Conservation (phyloP, 352 stramenopile genomes). For the Aphanomyces stellatus region DNA sequence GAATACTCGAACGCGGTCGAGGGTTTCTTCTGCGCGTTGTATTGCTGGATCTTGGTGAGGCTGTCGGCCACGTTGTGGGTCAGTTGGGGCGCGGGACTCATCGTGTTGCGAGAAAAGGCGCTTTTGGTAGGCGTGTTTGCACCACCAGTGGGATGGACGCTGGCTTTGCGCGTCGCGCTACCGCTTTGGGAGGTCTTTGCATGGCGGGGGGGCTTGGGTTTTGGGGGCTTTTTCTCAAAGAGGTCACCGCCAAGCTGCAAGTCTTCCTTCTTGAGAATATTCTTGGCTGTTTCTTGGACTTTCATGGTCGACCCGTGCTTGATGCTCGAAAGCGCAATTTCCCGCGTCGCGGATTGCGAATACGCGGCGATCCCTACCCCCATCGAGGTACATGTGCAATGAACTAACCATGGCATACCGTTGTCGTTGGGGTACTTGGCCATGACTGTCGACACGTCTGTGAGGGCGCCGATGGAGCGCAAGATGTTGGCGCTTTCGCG, state of each 20-base stretch:
- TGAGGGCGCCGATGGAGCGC: slow-evolving; percentile 45
- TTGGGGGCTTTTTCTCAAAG: background rate
- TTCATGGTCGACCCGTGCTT: background rate
- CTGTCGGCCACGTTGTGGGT: slow-evolving; percentile 12
- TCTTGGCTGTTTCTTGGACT: slow-evolving; percentile 12
- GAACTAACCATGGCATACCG: background rate
- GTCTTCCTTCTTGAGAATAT: background rate
- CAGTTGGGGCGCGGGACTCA: slow-evolving; percentile 5
- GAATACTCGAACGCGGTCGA: background rate
- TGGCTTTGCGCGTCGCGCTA: background rate
- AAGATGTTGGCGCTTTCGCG: slow-evolving; percentile 40
- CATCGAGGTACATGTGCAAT: no score
- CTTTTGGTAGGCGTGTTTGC: slow-evolving; percentile 6
- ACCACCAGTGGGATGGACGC: background rate
- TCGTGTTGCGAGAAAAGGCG: slow-evolving; percentile 11
- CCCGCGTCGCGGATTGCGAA: slow-evolving; percentile 5
- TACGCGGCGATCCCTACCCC: slow-evolving; percentile 5
- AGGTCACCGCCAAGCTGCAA: background rate
- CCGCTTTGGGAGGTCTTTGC: background rate
- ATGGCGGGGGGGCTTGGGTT: background rate
- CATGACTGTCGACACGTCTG: slow-evolving; percentile 67
- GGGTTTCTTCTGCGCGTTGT: background rate
- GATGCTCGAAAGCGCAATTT: slow-evolving; percentile 15
- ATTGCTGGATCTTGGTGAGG: slow-evolving; percentile 15
- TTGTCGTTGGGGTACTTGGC: slow-evolving; percentile 54